Evolutionary conservation across 192 early-diverging fungal species (phyloP).

Genomic region (Coemansia sp.): DNA sequence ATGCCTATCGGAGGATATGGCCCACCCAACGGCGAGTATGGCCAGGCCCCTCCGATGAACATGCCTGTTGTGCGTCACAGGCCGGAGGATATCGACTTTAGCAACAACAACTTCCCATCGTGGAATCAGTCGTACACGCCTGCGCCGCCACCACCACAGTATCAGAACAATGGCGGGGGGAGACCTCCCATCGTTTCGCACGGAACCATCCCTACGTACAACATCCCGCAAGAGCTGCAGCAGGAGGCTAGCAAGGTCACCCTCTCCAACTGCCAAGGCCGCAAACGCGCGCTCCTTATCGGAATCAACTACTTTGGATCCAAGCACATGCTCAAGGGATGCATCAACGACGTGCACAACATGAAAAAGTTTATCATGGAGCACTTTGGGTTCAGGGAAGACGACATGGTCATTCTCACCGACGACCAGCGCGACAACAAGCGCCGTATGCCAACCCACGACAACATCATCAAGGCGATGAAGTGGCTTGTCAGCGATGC

Average conservation of each 20-base stretch:
- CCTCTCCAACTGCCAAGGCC: conserved; percentile 58
- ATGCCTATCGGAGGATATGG: conserved; percentile 17
- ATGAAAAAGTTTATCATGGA: conserved; percentile 68
- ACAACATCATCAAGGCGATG: conserved; percentile 76
- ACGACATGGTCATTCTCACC: conserved; percentile 73
- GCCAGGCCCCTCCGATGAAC: conserved; percentile 28
- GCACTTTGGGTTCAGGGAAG: conserved; percentile 64
- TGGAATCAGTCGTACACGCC: conserved; percentile 31
- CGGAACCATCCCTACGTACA: conserved; percentile 48
- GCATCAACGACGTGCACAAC: conserved; percentile 83
- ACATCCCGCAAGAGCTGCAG: conserved; percentile 49
- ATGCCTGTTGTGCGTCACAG: conserved; percentile 42
- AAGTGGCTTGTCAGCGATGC: conserved; percentile 77
- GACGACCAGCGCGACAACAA: conserved; percentile 68
- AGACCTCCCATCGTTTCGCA: conserved; percentile 22
- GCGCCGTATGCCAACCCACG: conserved; percentile 65
- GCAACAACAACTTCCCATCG: conserved; percentile 41
- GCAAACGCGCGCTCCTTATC: conserved; percentile 82
- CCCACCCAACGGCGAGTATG: conserved; percentile 16
- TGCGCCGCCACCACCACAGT: conserved; percentile 15
- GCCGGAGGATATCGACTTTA: conserved; percentile 51
- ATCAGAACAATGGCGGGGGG: conserved; percentile 13
- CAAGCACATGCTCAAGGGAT: conserved; percentile 65
- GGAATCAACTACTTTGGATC: conserved; percentile 87
- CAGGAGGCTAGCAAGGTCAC: conserved; percentile 49